These are phyloP conservation scores for Neonectria punicea DNA, from an alignment of 2,329 filamentous ascomycete genomes.

Conservation along the genomic window DNA sequence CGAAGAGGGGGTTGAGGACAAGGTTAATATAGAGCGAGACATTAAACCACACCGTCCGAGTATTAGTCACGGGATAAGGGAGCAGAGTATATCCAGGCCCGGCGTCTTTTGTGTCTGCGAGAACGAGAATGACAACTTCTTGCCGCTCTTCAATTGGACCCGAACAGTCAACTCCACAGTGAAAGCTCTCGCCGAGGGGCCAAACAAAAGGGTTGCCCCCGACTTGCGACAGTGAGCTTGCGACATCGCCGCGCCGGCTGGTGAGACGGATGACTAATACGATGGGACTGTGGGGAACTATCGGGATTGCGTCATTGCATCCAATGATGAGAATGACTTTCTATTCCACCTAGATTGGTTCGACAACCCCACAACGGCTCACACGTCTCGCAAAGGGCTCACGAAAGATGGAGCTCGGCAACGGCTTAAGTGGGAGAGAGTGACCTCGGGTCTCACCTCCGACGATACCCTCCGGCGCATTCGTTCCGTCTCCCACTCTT, in stretches of 20 bases:
- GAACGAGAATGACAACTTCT: constrained; percentile 10
- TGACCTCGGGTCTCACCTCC: neutral
- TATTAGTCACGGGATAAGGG: constrained; percentile 25
- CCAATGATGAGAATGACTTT: constrained; percentile 37
- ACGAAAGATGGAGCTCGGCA: neutral
- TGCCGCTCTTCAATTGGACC: constrained; percentile 23
- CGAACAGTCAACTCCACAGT: constrained; percentile 22
- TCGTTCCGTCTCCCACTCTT: constrained; percentile 21
- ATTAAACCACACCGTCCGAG: constrained; percentile 33
- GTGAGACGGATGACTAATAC: constrained; percentile 38
- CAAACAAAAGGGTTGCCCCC: constrained; percentile 14
- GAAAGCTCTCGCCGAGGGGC: constrained; percentile 6
- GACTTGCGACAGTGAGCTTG: constrained; percentile 23
- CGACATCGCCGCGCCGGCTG: constrained; percentile 41
- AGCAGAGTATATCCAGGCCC: constrained; percentile 6
- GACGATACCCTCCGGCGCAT: constrained; percentile 1
- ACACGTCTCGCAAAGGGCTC: neutral
- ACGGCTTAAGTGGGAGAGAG: constrained; percentile 9
- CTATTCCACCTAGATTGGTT: constrained; percentile 35
- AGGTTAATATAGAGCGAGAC: constrained; percentile 43
- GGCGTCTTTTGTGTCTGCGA: constrained; percentile 1
- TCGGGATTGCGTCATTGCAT: constrained; percentile 38
- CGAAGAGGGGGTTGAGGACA: constrained; percentile 34
- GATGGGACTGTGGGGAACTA: constrained; percentile 15
- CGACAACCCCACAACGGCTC: constrained; percentile 19